Percentiles rank a stretch among this genome's conserved stretches.
Conservation (phyloP, 179 eudicot species). For the Amaranthus tricolor region DNA sequence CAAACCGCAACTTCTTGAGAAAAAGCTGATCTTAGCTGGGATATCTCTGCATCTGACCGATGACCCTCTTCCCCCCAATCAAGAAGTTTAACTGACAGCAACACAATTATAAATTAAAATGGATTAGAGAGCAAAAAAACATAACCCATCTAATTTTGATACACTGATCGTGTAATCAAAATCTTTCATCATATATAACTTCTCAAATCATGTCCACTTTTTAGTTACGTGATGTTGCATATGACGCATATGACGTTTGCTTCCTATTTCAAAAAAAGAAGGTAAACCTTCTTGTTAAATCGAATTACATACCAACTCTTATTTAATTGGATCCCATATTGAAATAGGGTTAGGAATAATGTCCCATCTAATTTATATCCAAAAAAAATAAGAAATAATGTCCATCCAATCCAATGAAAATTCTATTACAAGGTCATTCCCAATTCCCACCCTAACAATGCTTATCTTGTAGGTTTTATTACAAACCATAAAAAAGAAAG, state of each 20-base stretch:
- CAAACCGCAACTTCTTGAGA: conserved; percentile 41
- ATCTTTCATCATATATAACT: not conserved
- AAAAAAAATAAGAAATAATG: too few species aligned
- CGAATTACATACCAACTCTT: too few species aligned
- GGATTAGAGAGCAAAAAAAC: not conserved
- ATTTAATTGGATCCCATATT: too few species aligned
- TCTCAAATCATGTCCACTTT: not conserved
- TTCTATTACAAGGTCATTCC: too few species aligned
- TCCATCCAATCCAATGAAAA: too few species aligned
- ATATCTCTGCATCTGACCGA: conserved; percentile 34
- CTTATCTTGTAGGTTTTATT: conserved; percentile 7
- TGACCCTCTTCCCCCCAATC: conserved; percentile 44
- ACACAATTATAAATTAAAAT: conserved; percentile 4
- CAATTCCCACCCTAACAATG: too few species aligned
- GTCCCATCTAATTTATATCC: too few species aligned
- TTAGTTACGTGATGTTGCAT: too few species aligned
- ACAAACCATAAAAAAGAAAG: conserved; percentile 10
- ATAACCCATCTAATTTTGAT: not conserved
- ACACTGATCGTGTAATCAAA: not conserved
- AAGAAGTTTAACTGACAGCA: conserved; percentile 39
- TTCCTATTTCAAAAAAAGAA: too few species aligned
- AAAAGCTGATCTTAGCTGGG: conserved; percentile 38
- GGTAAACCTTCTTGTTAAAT: too few species aligned
- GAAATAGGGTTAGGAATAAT: too few species aligned
- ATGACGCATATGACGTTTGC: too few species aligned